A percentile compares a stretch with the other conserved stretches of the same genome.
phyloP scores from a whole-genome alignment of 495 filamentous ascomycete species.

The Durotheca rogersii region DNA sequence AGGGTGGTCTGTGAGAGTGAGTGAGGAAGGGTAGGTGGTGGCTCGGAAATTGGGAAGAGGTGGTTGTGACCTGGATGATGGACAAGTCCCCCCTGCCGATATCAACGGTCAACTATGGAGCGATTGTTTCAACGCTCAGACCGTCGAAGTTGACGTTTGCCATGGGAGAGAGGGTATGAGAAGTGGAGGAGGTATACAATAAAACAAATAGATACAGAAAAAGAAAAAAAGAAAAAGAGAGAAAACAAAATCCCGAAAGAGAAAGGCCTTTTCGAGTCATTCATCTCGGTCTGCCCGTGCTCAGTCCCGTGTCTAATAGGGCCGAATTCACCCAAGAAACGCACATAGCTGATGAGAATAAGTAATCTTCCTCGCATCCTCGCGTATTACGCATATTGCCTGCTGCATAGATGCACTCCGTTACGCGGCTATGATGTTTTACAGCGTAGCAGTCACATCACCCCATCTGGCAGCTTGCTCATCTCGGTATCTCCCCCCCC shows the following conservation, averaged over 20 bases:
- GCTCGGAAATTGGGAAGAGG: conserved; percentile 1
- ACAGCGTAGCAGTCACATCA: conserved; percentile 29
- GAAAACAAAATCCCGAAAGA: no score
- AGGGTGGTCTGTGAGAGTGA: conserved; percentile 3
- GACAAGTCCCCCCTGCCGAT: conserved; percentile 15
- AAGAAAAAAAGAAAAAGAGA: no score
- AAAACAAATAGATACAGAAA: no score
- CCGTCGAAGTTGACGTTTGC: conserved; percentile 5
- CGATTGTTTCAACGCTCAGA: conserved; percentile 16
- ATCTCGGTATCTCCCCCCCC: conserved; percentile 27
- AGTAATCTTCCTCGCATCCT: no score
- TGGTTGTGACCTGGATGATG: not conserved
- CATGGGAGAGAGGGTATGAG: conserved; percentile 2
- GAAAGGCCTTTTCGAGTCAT: no score
- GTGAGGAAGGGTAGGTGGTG: conserved; percentile 1
- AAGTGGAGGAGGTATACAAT: conserved; percentile 12
- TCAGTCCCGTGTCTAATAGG: not conserved
- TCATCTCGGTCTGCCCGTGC: not conserved
- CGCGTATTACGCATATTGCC: conserved; percentile 15
- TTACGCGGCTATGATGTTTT: conserved; percentile 22
- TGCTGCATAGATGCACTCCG: conserved; percentile 7
- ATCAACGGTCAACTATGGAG: conserved; percentile 9
- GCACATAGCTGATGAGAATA: no score
- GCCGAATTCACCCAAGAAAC: not conserved
- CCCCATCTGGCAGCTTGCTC: conserved; percentile 28